Evolutionary conservation across 257 asterid species (phyloP).

Genomic region (Rauvolfia tetraphylla): DNA sequence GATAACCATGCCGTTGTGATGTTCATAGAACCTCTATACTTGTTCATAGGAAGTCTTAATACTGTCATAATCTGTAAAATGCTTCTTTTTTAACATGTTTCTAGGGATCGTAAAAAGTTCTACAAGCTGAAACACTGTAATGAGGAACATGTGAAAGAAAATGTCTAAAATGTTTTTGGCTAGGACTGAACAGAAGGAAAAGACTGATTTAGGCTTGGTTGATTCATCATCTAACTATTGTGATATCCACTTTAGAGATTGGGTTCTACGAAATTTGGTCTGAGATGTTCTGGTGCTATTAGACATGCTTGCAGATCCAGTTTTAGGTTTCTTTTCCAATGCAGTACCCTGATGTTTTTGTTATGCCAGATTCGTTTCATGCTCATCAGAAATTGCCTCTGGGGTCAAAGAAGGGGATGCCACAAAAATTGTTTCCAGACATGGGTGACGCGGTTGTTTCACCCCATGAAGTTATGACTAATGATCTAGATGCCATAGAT

Average conservation of each 20-base stretch:
- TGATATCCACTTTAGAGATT: background rate
- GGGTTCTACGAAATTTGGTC: background rate
- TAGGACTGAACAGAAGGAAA: background rate
- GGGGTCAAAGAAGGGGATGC: slow-evolving; percentile 32
- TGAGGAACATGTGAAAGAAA: background rate
- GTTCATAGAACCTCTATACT: background rate
- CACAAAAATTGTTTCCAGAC: slow-evolving; percentile 38
- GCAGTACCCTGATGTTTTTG: slow-evolving; percentile 12
- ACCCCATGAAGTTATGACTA: slow-evolving; percentile 26
- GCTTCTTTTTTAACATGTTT: background rate
- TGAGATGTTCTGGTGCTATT: background rate
- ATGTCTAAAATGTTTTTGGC: background rate
- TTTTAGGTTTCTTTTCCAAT: background rate
- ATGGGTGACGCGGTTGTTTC: slow-evolving; percentile 31
- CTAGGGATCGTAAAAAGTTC: background rate
- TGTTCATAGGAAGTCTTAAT: background rate
- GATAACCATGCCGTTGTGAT: background rate
- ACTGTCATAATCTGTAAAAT: background rate
- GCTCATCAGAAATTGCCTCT: slow-evolving; percentile 46
- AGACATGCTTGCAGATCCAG: background rate
- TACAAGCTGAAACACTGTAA: background rate
- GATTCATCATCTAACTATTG: background rate
- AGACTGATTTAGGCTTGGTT: background rate
- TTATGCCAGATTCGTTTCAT: slow-evolving; percentile 50
- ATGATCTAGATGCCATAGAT: slow-evolving; percentile 42